These are phyloP conservation scores for Phytophthora chlamydospora DNA, from an alignment of 352 stramenopile species.

Conservation along the genomic window DNA sequence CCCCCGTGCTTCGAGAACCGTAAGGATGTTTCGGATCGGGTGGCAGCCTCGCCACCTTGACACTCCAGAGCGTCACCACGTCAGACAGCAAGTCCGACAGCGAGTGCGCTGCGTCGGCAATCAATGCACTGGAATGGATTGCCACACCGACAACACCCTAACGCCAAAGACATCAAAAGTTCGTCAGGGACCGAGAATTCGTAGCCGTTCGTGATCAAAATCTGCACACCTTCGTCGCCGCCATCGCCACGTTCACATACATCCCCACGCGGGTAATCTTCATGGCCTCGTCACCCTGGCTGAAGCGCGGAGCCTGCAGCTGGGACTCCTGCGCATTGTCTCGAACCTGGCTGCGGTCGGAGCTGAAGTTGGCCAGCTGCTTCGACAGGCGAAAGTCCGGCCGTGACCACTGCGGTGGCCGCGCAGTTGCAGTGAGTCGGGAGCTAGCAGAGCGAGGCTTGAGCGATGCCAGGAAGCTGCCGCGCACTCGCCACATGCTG, in stretches of 20 bases:
- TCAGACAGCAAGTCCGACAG: conserved; percentile 96
- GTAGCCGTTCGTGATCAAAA: conserved; percentile 9
- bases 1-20: conserved; percentile 28
- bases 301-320: conserved; percentile 9
- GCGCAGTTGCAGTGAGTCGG: not conserved
- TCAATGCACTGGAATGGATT: conserved; percentile 91
- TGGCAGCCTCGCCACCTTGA: conserved; percentile 91
- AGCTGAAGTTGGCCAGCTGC: conserved; percentile 29
- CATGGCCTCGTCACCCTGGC: conserved; percentile 66
- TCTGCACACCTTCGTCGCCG: conserved; percentile 78
- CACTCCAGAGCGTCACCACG: conserved; percentile 96
- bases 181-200: conserved; percentile 5
- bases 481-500: conserved; percentile 33
- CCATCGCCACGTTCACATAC: conserved; percentile 94
- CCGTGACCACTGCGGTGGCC: conserved; percentile 19
- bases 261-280: conserved; percentile 93
- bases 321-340: conserved; percentile 5
- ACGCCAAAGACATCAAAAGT: conserved; percentile 6
- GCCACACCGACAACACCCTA: conserved; percentile 75
- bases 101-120: conserved; percentile 96
- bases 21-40: conserved; percentile 94
- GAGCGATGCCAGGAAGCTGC: conserved; percentile 28
- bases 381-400: conserved; percentile 26
- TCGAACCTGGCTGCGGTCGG: conserved; percentile 11
- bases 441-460: not conserved